phyloP scores from a whole-genome alignment of 768 basidiomycete species.

The Boletellus ananiceps region DNA sequence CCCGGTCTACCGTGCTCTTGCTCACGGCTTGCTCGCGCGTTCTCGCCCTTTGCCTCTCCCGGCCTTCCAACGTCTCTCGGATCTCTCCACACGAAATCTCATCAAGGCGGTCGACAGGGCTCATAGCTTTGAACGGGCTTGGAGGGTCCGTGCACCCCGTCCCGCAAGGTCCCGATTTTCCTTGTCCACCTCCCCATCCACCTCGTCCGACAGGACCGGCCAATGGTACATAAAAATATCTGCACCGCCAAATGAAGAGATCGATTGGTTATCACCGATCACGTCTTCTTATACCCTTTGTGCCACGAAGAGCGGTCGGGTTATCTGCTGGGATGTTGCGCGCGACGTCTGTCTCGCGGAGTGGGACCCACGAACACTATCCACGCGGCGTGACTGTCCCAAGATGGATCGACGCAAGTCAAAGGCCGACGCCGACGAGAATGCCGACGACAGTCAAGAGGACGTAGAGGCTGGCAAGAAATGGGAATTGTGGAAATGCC shows the following conservation, averaged over 20 bases:
- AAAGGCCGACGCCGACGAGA: constrained; percentile 14
- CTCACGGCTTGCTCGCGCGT: constrained; percentile 54
- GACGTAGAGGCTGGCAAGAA: constrained; percentile 27
- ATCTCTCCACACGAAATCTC: constrained; percentile 59
- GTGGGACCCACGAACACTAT: constrained; percentile 51
- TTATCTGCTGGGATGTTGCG: constrained; percentile 74
- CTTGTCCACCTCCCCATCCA: constrained; percentile 23
- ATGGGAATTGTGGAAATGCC: constrained; percentile 77
- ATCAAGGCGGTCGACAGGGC: constrained; percentile 63
- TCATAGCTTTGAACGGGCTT: constrained; percentile 54
- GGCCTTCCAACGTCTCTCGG: constrained; percentile 64
- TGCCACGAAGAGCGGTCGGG: constrained; percentile 69
- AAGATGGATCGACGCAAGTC: constrained; percentile 5
- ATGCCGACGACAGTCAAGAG: constrained; percentile 2
- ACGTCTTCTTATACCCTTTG: constrained; percentile 74
- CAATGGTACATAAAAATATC: constrained; percentile 67
- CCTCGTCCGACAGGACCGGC: constrained; percentile 19
- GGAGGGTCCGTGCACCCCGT: constrained; percentile 54
- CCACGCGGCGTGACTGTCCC: background rate
- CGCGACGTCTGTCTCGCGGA: constrained; percentile 57
- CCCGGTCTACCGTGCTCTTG: constrained; percentile 64
- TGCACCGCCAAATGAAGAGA: constrained; percentile 62
- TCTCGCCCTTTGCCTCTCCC: constrained; percentile 66
- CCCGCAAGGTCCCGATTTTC: constrained; percentile 38
- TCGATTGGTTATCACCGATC: constrained; percentile 75